Evolutionary conservation across 2,329 filamentous ascomycete species (phyloP).

Genomic region (Trichoderma koningiopsis): DNA sequence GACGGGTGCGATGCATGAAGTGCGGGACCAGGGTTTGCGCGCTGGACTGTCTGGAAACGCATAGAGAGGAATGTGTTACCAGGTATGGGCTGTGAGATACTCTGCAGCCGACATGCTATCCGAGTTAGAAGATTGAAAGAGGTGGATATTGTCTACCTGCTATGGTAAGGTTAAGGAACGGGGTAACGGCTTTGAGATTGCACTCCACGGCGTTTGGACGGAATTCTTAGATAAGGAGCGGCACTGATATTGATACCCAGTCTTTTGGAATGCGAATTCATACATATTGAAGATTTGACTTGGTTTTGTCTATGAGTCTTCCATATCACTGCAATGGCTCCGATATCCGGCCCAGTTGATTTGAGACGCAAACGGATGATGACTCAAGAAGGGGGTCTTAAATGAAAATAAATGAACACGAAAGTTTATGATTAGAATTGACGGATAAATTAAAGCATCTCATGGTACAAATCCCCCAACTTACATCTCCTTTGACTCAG

Average conservation of each 20-base stretch:
- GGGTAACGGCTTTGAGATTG: neutral
- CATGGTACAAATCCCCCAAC: neutral
- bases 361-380: neutral
- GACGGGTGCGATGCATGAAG: slow-evolving; percentile 72
- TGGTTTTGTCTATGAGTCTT: neutral
- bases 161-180: neutral
- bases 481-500: neutral
- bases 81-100: slow-evolving; percentile 56
- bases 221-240: slow-evolving; percentile 20
- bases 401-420: neutral
- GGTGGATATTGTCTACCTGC: neutral
- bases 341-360: slow-evolving; percentile 12
- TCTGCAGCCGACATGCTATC: neutral
- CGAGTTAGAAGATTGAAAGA: neutral
- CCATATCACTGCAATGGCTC: neutral
- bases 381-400: neutral
- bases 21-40: slow-evolving; percentile 80
- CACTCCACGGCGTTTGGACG: slow-evolving; percentile 26
- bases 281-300: neutral
- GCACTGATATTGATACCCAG: slow-evolving; percentile 29
- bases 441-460: neutral
- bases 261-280: neutral
- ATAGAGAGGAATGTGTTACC: slow-evolving; percentile 71
- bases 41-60: slow-evolving; percentile 70
- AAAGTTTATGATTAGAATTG: neutral